Evolutionary conservation across 768 basidiomycete genomes (phyloP), one percentile per base, ranked within the genome.

Genomic region (Suillus ampliporus): DNA sequence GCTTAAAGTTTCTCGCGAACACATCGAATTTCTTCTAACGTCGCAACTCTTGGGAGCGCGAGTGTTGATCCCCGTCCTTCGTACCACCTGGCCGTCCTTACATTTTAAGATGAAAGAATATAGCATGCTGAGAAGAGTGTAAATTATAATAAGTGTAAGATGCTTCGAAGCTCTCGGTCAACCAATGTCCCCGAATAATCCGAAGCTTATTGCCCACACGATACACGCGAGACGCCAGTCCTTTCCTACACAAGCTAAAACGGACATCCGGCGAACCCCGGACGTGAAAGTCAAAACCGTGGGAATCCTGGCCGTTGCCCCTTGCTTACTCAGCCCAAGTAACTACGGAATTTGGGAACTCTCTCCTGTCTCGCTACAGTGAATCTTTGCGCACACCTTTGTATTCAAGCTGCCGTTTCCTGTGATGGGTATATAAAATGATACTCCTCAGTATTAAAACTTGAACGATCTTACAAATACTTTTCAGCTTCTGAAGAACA

Each of bases 401-500:
- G 10, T 5, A 7, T 54, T 38, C 23, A 10, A 56, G 38, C 7
- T 3, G 19, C 38, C 23, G 6, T 26, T 56, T 28, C 21, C 47
- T 40, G 26, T 50, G 46, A 50, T 51, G 26, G 28, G 34, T 43
- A 54, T 51, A 31, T 28, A 15, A 26, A 26, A 2, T n/a, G 46
- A 59, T 26, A 47, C 35, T 6, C 19, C 19, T 26, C 10, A 40
- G 17, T 19, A 35, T 34, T 40, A 23, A 54, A 5, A 8, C 26
- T 38, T 38, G 61, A 54, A 38, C 17, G 23, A 56, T 56, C 54
- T 56, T 17, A 56, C 7, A 28, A 35, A 7, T 62, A 9, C 52
- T 26, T n/a, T 31, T 11, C 57, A 91, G 89, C 89, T 34, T 81
- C 86, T 37, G 72, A 68, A 43, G 90, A 91, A 65, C 73, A 81